Evolutionary conservation across 768 basidiomycete species (phyloP), one percentile per base, ranked within the genome.

Genomic region (Serendipita sp.): DNA sequence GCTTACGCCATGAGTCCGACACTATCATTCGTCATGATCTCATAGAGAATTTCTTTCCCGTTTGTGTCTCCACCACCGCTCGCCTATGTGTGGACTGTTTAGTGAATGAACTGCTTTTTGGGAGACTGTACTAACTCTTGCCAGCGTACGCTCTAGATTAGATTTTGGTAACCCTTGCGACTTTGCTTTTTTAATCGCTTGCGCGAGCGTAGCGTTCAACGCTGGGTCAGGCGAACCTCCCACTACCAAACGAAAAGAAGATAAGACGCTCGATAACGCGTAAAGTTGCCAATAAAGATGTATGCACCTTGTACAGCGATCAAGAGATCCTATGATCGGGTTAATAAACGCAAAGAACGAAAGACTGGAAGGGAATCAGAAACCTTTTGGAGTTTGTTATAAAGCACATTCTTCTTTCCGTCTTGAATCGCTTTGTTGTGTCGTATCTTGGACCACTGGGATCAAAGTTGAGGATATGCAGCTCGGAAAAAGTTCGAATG

Each of bases 381-480:
- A 28, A 60, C 56, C 56, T 60, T 60, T 8, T 23, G 23, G 3
- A 60, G 56, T 60, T 35, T 23, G 34, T 16, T 28, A 35, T 60
- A 60, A 10, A 60, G 23, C 35, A 30, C 16, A 35, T 36, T 60
- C 23, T 36, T 30, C 34, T 60, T 60, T 4, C 28, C 10, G 35
- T 60, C 56, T 60, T 60, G 56, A 23, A 60, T 60, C 16, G 56
- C 56, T 60, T 60, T 60, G 56, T 60, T 60, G 34, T 60, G 56
- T 8, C 56, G 56, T n/a, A 60, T 60, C 56, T 60, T 60, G 23
- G 56, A 60, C 56, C 56, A 60, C 56, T 60, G 2, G 3, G 1
- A 28, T 10, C 35, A 16, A 10, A 35, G 18, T 28, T 11, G 28
- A 11, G 18, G 18, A 46, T 18, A 46, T 46, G 23, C 23, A 23